Percentiles rank a stretch among this genome's conserved stretches.
Conservation (phyloP, 2,329 filamentous ascomycete species). For the Monilinia aucupariae region DNA sequence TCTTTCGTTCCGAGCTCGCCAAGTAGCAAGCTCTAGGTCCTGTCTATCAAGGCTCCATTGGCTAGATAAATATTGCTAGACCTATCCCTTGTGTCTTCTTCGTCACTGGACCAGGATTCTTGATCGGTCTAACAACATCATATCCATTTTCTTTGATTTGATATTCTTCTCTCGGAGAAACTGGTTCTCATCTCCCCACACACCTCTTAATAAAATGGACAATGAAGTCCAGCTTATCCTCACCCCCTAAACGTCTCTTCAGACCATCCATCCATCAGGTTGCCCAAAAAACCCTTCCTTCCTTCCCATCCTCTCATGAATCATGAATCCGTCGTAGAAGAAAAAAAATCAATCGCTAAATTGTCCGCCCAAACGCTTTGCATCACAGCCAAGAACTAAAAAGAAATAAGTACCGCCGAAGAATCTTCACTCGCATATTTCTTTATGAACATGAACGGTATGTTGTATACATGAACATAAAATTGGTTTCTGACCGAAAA, state of each 20-base stretch:
- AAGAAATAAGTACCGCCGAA: constrained; percentile 1
- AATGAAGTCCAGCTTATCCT: neutral
- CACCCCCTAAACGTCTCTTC: neutral
- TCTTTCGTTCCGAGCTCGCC: neutral
- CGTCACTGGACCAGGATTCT: no score
- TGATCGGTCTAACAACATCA: no score
- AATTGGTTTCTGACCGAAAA: neutral
- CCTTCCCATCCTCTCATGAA: neutral
- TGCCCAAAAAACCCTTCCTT: neutral
- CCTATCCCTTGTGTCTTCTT: neutral
- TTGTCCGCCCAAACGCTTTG: neutral
- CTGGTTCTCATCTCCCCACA: neutral
- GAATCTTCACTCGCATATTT: neutral
- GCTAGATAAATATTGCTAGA: neutral
- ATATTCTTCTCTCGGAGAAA: neutral
- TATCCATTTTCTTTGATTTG: neutral
- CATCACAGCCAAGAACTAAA: neutral
- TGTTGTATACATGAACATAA: constrained; percentile 9
- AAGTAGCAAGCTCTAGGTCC: neutral
- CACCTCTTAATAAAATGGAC: neutral
- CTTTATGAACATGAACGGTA: neutral
- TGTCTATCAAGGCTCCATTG: neutral
- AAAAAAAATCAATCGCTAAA: neutral
- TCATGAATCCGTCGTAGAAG: constrained; percentile 8
- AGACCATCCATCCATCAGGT: neutral